These are phyloP conservation scores for Eremochloa ophiuroides DNA, from an alignment of 176 grass and related monocot genomes.

Conservation along the genomic window DNA sequence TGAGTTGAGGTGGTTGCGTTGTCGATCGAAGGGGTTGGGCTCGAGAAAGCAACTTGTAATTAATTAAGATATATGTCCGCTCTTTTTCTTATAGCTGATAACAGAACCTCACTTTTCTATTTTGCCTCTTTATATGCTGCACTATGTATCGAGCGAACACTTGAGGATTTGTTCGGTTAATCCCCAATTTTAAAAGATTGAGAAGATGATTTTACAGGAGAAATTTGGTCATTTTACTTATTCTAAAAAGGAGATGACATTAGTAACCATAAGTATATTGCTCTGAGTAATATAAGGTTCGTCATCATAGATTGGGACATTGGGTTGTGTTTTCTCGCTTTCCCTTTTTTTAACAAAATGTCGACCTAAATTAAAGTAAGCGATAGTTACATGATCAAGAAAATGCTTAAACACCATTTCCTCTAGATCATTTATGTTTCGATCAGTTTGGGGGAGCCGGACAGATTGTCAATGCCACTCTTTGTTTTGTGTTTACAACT, in stretches of 20 bases:
- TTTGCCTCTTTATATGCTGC: background rate
- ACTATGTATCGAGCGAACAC: too few relatives aligned
- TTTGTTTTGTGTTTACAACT: background rate
- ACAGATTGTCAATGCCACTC: background rate
- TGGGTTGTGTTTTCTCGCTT: background rate
- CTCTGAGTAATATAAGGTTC: background rate
- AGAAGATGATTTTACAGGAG: background rate
- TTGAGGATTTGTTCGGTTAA: background rate
- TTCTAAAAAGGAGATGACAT: background rate
- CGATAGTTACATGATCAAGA: background rate
- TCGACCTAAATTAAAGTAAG: background rate
- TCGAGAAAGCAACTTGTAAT: background rate
- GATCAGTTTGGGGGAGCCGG: background rate
- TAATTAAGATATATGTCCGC: background rate
- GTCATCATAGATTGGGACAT: background rate
- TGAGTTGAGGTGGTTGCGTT: constrained; percentile 25
- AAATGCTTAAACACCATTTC: background rate
- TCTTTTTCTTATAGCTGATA: background rate
- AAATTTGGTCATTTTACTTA: background rate
- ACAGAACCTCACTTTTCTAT: background rate
- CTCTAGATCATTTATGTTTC: constrained; percentile 1
- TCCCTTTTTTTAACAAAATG: background rate
- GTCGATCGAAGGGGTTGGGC: constrained; percentile 2
- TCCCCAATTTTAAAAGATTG: background rate
- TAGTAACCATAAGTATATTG: background rate